Evolutionary conservation across 2,329 filamentous ascomycete genomes (phyloP).

Genomic region (Neocucurbitaria cava): DNA sequence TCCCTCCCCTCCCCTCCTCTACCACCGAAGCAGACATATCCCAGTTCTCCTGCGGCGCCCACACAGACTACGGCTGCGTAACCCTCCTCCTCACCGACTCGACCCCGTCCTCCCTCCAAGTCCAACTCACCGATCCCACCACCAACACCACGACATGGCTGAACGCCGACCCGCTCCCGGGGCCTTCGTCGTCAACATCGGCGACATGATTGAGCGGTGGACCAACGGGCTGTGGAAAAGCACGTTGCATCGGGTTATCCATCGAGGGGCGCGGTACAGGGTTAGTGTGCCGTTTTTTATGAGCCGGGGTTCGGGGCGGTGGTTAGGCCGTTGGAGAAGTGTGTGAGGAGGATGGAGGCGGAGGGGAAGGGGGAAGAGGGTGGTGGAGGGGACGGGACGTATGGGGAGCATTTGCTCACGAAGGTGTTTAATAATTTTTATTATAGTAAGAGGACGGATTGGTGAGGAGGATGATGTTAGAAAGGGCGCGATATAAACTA

Average conservation of each 20-base stretch:
- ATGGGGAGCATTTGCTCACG: conserved; percentile 52
- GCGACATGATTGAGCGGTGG: conserved; percentile 58
- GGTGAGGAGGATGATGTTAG: no score
- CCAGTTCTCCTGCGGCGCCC: conserved; percentile 51
- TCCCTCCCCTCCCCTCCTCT: conserved; percentile 32
- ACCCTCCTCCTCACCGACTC: conserved; percentile 56
- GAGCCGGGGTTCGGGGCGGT: conserved; percentile 54
- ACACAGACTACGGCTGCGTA: conserved; percentile 57
- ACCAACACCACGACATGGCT: conserved; percentile 56
- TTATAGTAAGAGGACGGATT: conserved; percentile 35
- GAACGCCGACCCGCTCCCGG: conserved; percentile 52
- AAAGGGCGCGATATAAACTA: no score
- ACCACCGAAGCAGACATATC: conserved; percentile 13
- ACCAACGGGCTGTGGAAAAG: conserved; percentile 53
- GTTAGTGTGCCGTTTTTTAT: conserved; percentile 59
- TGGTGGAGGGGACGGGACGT: conserved; percentile 45
- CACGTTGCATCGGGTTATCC: conserved; percentile 56
- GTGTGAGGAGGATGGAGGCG: conserved; percentile 44
- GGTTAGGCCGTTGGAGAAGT: conserved; percentile 48
- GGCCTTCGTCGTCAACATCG: conserved; percentile 59
- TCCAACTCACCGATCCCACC: conserved; percentile 51
- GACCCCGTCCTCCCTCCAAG: conserved; percentile 53
- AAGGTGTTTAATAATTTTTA: conserved; percentile 55
- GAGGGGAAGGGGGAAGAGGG: conserved; percentile 35
- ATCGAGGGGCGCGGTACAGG: conserved; percentile 48